Base-by-base conservation (phyloP, 2,329 filamentous ascomycete genomes). In the Lasiodiplodia hormozganensis region DNA sequence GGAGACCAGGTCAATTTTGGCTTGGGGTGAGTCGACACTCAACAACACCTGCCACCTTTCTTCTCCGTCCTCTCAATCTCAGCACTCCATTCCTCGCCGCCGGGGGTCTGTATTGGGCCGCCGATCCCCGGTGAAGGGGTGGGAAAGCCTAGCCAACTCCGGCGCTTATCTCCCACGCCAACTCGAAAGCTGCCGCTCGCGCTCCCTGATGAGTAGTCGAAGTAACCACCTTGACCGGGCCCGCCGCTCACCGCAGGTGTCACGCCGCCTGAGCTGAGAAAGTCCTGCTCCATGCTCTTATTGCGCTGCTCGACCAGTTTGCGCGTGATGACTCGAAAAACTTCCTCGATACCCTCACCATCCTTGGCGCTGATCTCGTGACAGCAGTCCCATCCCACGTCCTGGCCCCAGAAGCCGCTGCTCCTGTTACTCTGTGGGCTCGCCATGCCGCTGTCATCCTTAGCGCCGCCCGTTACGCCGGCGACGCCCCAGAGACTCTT, bases 321-420 rank as follows among this genome's bases (percentile, higher is more conserved):
- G 74, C 96, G 85, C 10, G 94, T 96, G 56, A 94, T 91, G 31
- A 97, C 93, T 1, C 95, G 87, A 75, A 98, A 98, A 0, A 99
- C 94, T 80, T 98, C 96, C 74, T 98, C 96, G 21, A 99, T 94
- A 21, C 95, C 95, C 83, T 97, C 94, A 68, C 94, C 94, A 75
- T 91, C 94, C 84, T 96, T 95, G 58, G 95, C 94, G 73, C 90
- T 94, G 76, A 99, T 95, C 82, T 99, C 96, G 80, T 98, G 96
- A 79, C 95, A 98, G 71, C 94, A 96, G 76, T 97, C 94, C 94
- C 95, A 98, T 65, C 94, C 94, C 6, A 94, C 89, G 76, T 97
- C 94, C 78, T 96, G 92, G 25, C 91, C 93, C 94, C 94, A 97
- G 81, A 94, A 93, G 1, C 91, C 91, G 47, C 88, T 91, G 74